Base-by-base conservation (phyloP, 2,329 filamentous ascomycete genomes). In the Botrytis byssoidea region DNA sequence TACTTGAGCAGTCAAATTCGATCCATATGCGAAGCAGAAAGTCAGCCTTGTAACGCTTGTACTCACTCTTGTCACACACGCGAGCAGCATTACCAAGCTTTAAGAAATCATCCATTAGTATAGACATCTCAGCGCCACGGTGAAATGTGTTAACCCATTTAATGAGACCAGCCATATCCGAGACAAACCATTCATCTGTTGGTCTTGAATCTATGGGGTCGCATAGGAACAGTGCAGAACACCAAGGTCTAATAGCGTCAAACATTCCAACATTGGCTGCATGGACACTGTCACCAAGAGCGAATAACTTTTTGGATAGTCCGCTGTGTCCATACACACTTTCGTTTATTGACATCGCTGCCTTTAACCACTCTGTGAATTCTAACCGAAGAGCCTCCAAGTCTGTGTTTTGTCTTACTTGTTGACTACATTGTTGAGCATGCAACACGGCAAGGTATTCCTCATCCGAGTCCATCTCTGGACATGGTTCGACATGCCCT, bases 211-310 rank as follows among this genome's bases (percentile, higher is more conserved):
- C 22, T n/a, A 14, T 40, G 2, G 29, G 65, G 7, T 68, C 46
- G 46, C 29, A 68, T 29, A 68, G 37, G 2, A 68, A 68, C 20
- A 68, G 22, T 22, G 46, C 65, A 55, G 65, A 68, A 32, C 46
- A 68, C 29, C 46, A 68, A n/a, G 65, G 65, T 68, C 32, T 68
- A 40, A 18, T 68, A 37, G 32, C 46, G 14, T 68, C 32, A 35
- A 68, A 68, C 32, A 35, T 37, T 3, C 4, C 14, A 51, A n/a
- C 8, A 55, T 68, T 46, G 4, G 46, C 40, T 14, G 8, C 14
- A 51, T 22, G 22, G 8, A 68, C 65, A 37, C 65, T 55, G 16
- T 68, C 29, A 20, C 46, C 46, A 68, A 68, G 65, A 40, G 44
- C 20, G 20, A 37, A 46, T 14, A 68, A 14, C 46, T 68, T 68